These are phyloP conservation scores for Geum urbanum DNA, from an alignment of 306 rosid species.

Conservation along the genomic window DNA sequence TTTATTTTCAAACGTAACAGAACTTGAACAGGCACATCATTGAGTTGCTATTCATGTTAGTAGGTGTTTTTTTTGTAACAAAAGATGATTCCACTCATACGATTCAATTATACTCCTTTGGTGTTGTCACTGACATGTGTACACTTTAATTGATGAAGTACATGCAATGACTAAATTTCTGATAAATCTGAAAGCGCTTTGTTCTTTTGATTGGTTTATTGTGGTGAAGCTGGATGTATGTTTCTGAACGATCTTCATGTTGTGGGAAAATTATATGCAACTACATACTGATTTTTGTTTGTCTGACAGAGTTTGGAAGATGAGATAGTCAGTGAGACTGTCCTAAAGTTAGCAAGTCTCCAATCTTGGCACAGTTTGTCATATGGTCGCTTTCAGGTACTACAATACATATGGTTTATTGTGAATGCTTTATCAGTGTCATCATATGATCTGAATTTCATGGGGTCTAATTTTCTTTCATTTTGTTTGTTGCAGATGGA, in stretches of 20 bases:
- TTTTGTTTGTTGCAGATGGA: constrained; percentile 57
- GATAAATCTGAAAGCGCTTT: background rate
- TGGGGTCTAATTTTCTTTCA: constrained; percentile 14
- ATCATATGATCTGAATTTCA: constrained; percentile 20
- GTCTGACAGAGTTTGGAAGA: constrained; percentile 87
- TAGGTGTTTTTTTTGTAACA: background rate
- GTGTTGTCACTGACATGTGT: background rate
- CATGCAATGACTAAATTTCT: background rate
- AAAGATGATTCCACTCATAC: background rate
- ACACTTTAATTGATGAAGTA: background rate
- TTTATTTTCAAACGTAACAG: background rate
- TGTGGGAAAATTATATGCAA: background rate
- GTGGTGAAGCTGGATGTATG: background rate
- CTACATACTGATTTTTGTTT: constrained; percentile 1
- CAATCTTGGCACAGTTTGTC: constrained; percentile 93
- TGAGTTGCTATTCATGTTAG: background rate
- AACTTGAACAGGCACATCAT: background rate
- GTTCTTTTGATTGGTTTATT: background rate
- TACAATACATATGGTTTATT: constrained; percentile 21
- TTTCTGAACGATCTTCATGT: background rate
- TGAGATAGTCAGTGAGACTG: constrained; percentile 79
- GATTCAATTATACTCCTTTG: background rate
- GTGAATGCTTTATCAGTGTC: constrained; percentile 4
- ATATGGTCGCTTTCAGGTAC: constrained; percentile 94
- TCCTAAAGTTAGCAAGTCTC: constrained; percentile 77